Percentiles rank a stretch among this genome's conserved stretches.
Conservation (phyloP, 495 filamentous ascomycete genomes). For the Neurospora sp. region DNA sequence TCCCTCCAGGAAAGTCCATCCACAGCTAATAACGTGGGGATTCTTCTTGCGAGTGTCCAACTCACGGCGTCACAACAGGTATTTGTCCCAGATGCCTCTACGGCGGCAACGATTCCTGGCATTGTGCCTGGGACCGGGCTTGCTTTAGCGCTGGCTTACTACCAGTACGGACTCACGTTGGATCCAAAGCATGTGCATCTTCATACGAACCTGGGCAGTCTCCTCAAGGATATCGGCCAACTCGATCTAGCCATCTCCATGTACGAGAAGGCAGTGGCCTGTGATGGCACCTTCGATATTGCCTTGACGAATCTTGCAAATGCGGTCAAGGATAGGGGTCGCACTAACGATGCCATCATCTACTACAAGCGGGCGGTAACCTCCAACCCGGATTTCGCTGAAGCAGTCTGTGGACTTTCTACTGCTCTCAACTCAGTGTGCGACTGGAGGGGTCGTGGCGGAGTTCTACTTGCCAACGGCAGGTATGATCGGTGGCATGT, state of each 20-base stretch:
- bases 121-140: constrained; percentile 79
- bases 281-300: constrained; percentile 90
- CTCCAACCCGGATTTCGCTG: constrained; percentile 90
- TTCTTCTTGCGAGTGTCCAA: constrained; percentile 88
- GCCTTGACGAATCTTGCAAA: constrained; percentile 95
- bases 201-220: constrained; percentile 90
- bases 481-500: constrained; percentile 91
- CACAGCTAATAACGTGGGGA: constrained; percentile 97
- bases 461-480: constrained; percentile 60
- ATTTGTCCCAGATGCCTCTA: constrained; percentile 10
- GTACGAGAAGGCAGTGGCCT: constrained; percentile 92
- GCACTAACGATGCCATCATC: constrained; percentile 79
- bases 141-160: constrained; percentile 82
- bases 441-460: constrained; percentile 86
- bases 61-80: constrained; percentile 46
- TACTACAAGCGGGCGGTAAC: constrained; percentile 88
- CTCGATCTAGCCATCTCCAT: constrained; percentile 85
- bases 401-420: constrained; percentile 91
- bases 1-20: constrained; percentile 94
- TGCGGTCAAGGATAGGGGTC: constrained; percentile 93
- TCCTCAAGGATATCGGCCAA: constrained; percentile 95
- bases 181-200: constrained; percentile 92
- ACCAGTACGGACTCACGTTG: constrained; percentile 82
- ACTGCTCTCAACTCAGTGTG: constrained; percentile 97
- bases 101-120: constrained; percentile 55